These are phyloP conservation scores for Phytophthora sansomeana DNA, from an alignment of 352 stramenopile species.

Conservation along the genomic window DNA sequence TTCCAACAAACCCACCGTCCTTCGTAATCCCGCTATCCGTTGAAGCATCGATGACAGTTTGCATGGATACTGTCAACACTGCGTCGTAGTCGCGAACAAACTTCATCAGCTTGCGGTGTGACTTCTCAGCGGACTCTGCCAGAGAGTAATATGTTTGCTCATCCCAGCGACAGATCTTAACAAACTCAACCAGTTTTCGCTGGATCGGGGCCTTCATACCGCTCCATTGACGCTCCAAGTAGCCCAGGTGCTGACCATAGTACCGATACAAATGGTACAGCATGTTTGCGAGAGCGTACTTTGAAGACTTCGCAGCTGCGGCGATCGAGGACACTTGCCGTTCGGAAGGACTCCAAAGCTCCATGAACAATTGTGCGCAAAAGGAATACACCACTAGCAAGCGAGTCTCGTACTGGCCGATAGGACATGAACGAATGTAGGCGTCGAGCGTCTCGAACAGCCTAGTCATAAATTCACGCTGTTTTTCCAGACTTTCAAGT, in stretches of 20 bases:
- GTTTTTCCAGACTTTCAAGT: constrained; percentile 41
- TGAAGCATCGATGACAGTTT: constrained; percentile 90
- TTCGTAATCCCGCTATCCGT: constrained; percentile 86
- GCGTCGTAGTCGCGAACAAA: constrained; percentile 94
- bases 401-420: constrained; percentile 93
- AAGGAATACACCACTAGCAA: constrained; percentile 92
- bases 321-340: constrained; percentile 12
- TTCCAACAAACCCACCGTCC: constrained; percentile 80
- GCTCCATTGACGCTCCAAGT: constrained; percentile 84
- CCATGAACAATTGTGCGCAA: constrained; percentile 85
- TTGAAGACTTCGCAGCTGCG: constrained; percentile 31
- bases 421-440: constrained; percentile 89
- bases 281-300: constrained; percentile 85
- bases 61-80: constrained; percentile 81
- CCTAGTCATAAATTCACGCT: constrained; percentile 74
- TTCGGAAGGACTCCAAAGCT: constrained; percentile 56
- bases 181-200: constrained; percentile 97
- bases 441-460: constrained; percentile 92
- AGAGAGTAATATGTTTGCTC: constrained; percentile 99
- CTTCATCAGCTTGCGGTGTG: constrained; percentile 98
- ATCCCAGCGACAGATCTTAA: constrained; percentile 99
- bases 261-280: constrained; percentile 95
- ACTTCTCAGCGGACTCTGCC: constrained; percentile 97
- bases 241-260: constrained; percentile 93
- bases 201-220: constrained; percentile 95